Percentiles rank a stretch among this genome's conserved stretches.
These are phyloP conservation scores for Geotrichum histeridarum DNA, from an alignment of 1,139 yeast genomes.

Conservation along the genomic window DNA sequence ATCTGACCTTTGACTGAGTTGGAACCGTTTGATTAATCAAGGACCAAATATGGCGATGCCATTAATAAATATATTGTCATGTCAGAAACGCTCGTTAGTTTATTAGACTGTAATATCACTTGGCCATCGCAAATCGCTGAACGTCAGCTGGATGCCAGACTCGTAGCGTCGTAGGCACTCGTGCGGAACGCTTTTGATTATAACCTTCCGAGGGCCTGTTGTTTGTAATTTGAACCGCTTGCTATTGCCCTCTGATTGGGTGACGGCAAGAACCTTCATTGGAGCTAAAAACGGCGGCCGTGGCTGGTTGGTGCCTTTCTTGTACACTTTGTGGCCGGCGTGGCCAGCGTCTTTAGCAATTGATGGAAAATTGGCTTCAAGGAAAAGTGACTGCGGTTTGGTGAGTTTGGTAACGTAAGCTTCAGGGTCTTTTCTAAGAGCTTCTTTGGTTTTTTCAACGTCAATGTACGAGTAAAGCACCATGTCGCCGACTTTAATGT, in stretches of 20 bases:
- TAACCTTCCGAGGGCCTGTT: not conserved
- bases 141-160: not conserved
- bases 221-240: not conserved
- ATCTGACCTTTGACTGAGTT: too few species aligned
- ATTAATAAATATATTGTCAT: too few species aligned
- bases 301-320: not conserved
- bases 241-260: not conserved
- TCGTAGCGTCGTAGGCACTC: not conserved
- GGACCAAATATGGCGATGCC: too few species aligned
- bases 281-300: conserved; percentile 3
- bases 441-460: not conserved
- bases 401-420: too few species aligned
- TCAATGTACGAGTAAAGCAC: conserved; percentile 1
- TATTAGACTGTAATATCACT: too few species aligned
- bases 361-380: not conserved
- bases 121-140: not conserved
- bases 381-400: not conserved
- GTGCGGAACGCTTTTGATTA: not conserved
- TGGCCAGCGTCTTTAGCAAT: not conserved
- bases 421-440: not conserved
- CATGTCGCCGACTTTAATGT: conserved; percentile 1
- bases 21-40: too few species aligned
- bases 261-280: not conserved
- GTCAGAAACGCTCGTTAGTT: too few species aligned
- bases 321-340: not conserved